phyloP scores from a whole-genome alignment of 176 grass and related monocot genomes.

The Oryza rufipogon region DNA sequence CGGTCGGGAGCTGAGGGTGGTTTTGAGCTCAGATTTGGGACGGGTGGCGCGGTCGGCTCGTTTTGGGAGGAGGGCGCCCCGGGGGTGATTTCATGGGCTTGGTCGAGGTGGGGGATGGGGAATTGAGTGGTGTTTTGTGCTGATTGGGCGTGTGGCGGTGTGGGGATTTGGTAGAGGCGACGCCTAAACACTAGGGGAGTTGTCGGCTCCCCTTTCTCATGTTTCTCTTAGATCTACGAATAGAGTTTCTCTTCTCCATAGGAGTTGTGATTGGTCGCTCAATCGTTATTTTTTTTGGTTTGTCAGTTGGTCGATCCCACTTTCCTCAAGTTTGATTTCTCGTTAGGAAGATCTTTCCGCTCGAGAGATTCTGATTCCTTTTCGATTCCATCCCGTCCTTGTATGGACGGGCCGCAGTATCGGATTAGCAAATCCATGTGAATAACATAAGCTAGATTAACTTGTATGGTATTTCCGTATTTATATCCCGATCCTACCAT shows the following conservation, averaged over 20 bases:
- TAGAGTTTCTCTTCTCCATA: background rate
- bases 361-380: conserved; percentile 4
- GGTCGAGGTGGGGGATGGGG: background rate
- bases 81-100: background rate
- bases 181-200: background rate
- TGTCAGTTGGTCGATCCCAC: background rate
- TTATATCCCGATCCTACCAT: too few species aligned
- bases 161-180: background rate
- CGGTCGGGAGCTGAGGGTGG: background rate
- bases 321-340: conserved; percentile 24
- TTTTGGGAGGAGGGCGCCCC: background rate
- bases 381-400: background rate
- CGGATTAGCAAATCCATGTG: background rate
- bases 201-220: background rate
- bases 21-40: conserved; percentile 8
- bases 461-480: background rate
- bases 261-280: background rate
- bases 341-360: background rate
- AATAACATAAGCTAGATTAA: background rate
- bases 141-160: background rate
- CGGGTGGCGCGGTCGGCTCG: background rate
- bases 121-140: conserved; percentile 13
- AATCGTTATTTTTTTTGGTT: background rate
- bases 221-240: background rate
- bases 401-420: background rate